Evolutionary conservation across 208 protist genomes (phyloP), one percentile per base, ranked within the genome.

Genomic region (Trypanosoma platydactyli): DNA sequence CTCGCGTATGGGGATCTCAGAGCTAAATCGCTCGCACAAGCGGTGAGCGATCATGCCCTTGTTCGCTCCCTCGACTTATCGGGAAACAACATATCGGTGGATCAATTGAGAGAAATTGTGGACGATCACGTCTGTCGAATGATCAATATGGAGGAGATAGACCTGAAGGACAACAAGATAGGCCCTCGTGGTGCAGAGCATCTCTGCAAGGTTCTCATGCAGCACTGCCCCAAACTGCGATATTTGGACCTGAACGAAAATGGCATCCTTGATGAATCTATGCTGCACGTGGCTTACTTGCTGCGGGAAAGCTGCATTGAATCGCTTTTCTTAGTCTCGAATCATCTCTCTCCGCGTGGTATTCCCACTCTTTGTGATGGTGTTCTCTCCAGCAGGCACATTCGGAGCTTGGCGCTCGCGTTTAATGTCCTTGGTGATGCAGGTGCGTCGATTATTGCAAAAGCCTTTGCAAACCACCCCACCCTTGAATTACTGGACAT

Each of bases 181-280:
- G 89, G 86, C 6, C 73, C 89, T 5, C 45, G 62, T 44, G 89
- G 84, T 12, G 78, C 80, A 6, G 65, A 78, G 64, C 56, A 71
- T 22, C 77, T 95, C 24, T 91, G 84, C 55, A 74, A 90, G 62
- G 64, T 75, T 9, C 74, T 95, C 49, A 73, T 72, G n/a, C 44
- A 76, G 48, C 44, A 79, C 53, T 95, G 86, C 58, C 76, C 71
- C 4, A 69, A 77, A 49, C 60, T 95, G 20, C 66, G 68, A 16
- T 91, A 92, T 69, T 63, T 95, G 18, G 86, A 93, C 52, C 68
- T 95, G 16, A 93, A 84, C 58, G 89, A 95, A 70, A 95, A 95
- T 56, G 74, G 73, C 22, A 91, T 93, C 42, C 80, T 87, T 53
- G 81, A 95, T 62, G 86, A 89, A 53, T 75, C 81, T 22, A 53